Evolutionary conservation across 1,139 yeast species (phyloP).

Genomic region (Magnusiomyces tetraspermus): DNA sequence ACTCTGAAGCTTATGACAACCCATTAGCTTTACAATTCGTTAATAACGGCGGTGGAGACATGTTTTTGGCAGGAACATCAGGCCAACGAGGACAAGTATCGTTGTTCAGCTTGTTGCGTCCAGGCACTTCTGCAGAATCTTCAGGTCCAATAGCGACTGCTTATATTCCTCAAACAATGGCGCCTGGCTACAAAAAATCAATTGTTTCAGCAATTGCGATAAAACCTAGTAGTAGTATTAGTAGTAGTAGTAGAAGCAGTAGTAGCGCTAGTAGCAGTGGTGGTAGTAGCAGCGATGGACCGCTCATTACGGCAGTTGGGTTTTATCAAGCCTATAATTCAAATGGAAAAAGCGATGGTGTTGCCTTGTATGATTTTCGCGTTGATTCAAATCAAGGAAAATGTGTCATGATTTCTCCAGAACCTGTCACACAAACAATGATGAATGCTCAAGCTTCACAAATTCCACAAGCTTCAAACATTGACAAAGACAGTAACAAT

Average conservation of each 20-base stretch:
- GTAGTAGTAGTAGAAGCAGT: no score
- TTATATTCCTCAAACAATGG: slow-evolving; percentile 2
- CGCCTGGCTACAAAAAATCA: neutral
- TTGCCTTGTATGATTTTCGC: slow-evolving; percentile 2
- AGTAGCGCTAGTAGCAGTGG: no score
- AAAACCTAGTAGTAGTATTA: slow-evolving; percentile 5
- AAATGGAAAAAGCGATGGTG: neutral
- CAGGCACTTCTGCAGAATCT: slow-evolving; percentile 14
- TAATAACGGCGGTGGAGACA: neutral
- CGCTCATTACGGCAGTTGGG: slow-evolving; percentile 16
- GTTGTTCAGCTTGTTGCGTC: slow-evolving; percentile 24
- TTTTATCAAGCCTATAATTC: slow-evolving; percentile 13
- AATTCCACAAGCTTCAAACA: no score
- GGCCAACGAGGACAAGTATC: slow-evolving; percentile 21
- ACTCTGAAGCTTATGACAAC: slow-evolving; percentile 17
- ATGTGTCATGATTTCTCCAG: slow-evolving; percentile 1
- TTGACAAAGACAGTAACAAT: no score
- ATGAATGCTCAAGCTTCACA: no score
- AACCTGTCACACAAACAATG: no score
- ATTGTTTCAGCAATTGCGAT: slow-evolving; percentile 13
- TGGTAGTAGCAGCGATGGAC: no score
- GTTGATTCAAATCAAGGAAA: neutral
- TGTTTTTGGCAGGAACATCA: slow-evolving; percentile 10
- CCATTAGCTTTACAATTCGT: slow-evolving; percentile 18
- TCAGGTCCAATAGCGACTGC: slow-evolving; percentile 5